Evolutionary conservation across 2,329 filamentous ascomycete species (phyloP).

Genomic region (Colletotrichum aenigma): DNA sequence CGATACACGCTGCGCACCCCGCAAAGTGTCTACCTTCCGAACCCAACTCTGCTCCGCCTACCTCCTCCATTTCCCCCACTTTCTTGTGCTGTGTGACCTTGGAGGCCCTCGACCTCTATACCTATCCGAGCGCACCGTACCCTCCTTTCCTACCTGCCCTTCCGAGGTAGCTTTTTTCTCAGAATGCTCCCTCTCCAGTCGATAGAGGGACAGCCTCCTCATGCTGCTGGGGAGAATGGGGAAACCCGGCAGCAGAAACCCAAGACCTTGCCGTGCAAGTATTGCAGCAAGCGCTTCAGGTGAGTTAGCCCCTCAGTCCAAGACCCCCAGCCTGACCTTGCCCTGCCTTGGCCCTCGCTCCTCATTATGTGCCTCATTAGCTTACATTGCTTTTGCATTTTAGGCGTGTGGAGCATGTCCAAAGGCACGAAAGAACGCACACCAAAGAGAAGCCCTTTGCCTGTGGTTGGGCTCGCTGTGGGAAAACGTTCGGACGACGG

Average conservation of each 20-base stretch:
- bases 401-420: conserved; percentile 68
- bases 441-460: conserved; percentile 70
- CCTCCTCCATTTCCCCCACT: conserved; percentile 26
- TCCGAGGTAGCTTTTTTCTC: conserved; percentile 13
- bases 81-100: conserved; percentile 37
- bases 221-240: conserved; percentile 46
- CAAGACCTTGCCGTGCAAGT: conserved; percentile 66
- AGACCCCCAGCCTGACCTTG: conserved; percentile 19
- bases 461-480: conserved; percentile 63
- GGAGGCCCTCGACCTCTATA: conserved; percentile 24
- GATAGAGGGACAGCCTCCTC: conserved; percentile 50
- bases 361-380: conserved; percentile 30
- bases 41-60: conserved; percentile 16
- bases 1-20: conserved; percentile 10
- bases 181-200: conserved; percentile 59
- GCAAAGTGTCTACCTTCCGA: conserved; percentile 10
- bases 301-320: conserved; percentile 38
- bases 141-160: conserved; percentile 21
- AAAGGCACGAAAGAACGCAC: conserved; percentile 67
- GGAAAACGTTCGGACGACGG: conserved; percentile 67
- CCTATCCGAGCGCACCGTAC: conserved; percentile 21
- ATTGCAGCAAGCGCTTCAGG: conserved; percentile 68
- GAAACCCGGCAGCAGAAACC: conserved; percentile 63
- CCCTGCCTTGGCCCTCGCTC: conserved; percentile 10
- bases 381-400: conserved; percentile 44